phyloP scores from a whole-genome alignment of 805 yeast genomes.

The Schwanniomyces polymorphus region DNA sequence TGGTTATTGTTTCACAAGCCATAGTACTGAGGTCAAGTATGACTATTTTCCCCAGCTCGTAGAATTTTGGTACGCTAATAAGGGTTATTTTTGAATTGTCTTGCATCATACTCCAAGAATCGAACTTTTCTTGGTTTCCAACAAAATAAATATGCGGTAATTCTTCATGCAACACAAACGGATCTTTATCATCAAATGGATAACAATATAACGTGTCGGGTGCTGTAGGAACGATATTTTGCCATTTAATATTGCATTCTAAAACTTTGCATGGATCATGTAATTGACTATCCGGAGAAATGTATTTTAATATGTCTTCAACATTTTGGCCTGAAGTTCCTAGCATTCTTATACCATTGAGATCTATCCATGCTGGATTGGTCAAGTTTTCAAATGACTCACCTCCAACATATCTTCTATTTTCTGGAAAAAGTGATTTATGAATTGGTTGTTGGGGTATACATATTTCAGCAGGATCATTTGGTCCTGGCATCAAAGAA shows the following conservation, averaged over 20 bases:
- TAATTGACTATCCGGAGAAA: conserved; percentile 31
- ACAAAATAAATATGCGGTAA: conserved; percentile 85
- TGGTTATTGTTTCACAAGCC: conserved; percentile 50
- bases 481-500: conserved; percentile 78
- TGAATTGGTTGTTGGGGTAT: conserved; percentile 94
- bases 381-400: conserved; percentile 26
- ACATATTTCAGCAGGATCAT: conserved; percentile 82
- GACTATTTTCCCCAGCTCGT: conserved; percentile 53
- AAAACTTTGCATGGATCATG: conserved; percentile 43
- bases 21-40: conserved; percentile 18
- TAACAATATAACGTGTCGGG: conserved; percentile 94
- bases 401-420: conserved; percentile 43
- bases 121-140: conserved; percentile 77
- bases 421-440: conserved; percentile 59
- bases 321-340: conserved; percentile 87
- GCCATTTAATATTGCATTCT: conserved; percentile 76
- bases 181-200: conserved; percentile 76
- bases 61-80: conserved; percentile 71
- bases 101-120: conserved; percentile 36
- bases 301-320: conserved; percentile 72
- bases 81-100: conserved; percentile 40
- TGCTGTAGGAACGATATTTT: conserved; percentile 87
- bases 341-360: conserved; percentile 56
- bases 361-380: conserved; percentile 74
- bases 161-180: conserved; percentile 67